Base-by-base conservation (phyloP, 2,329 filamentous ascomycete genomes). In the Cladosporium cucumerinum region DNA sequence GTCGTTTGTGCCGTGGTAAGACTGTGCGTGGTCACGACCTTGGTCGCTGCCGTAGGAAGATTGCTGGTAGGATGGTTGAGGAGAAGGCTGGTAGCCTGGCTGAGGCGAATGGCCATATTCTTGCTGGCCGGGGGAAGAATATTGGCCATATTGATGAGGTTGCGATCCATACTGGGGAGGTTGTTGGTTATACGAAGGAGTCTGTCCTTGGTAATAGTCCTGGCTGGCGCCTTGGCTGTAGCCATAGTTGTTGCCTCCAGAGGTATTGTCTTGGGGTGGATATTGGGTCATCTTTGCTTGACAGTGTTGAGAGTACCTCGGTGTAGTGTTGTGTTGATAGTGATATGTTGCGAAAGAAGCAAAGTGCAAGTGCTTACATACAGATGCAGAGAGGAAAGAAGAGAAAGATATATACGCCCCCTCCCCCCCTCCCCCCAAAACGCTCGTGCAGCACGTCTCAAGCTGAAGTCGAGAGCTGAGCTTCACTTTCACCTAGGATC, bases 1-100 rank as follows among this genome's bases (percentile, higher is more conserved):
- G 39, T 74, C 69, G 57, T 73, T 73, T 59, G 67, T 62, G 46
- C 68, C 72, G 48, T 73, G 72, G 61, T 74, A 73, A 6, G 66
- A 66, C 52, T 74, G 70, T 2, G 72, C 70, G n/a, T 69, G 64
- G 21, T 70, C 69, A 16, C 39, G 49, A 32, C 26, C 49, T 18
- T 57, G 57, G 21, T 66, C 32, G 48, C 48, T 58, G n/a, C 65
- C 63, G 34, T 70, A 71, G 16, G 68, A 62, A 36, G 64, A 65
- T 23, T 69, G 67, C n/a, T 32, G 28, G 25, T 69, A 71, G 18
- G 67, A 64, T 30, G 64, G 66, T 25, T 67, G 67, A 46, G 39
- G 39, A 11, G 39, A 46, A 4, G 39, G n/a, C 25, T 60, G 65
- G 48, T 65, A 66, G 21, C 49, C 23, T 18, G 32, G 61, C 46